Evolutionary conservation across 768 basidiomycete species (phyloP), one percentile per base, ranked within the genome.

Genomic region (Podaxis pistillaris): DNA sequence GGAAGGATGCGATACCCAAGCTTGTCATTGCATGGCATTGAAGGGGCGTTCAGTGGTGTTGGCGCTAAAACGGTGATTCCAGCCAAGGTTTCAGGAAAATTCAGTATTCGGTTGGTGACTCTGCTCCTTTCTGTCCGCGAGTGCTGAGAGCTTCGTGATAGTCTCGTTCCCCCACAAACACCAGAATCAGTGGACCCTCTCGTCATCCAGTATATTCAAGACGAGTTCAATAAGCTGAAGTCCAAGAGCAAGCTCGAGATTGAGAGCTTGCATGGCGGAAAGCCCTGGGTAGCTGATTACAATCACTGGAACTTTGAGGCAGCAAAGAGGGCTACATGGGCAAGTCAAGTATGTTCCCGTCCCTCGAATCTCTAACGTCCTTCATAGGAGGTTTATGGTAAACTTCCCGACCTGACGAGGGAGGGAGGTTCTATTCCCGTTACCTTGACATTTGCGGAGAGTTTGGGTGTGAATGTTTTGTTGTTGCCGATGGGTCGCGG

Each of bases 361-460:
- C 26, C 24, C 3, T 26, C 3, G 33, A 19, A 2, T 11, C 36
- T 55, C 46, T 47, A 50, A 56, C 17, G 15, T 13, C 30, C 52
- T 44, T 30, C 17, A 36, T 50, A 83, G 81, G 73, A 72, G n/a
- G 70, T 95, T 8, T 95, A 93, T 76, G 79, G 84, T 51, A 81
- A 82, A 70, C 83, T 85, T 4, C 94, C 94, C 0, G 92, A 96
- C 71, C 78, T 89, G 63, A 94, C 90, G 1, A 86, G 94, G 46
- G 94, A 96, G 73, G 94, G 94, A n/a, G 96, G 96, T 4, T 93
- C 93, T 5, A 96, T 96, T 65, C 95, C 95, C 0, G 92, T 96
- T 33, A 96, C 94, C 3, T 81, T 98, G 62, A 96, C 94, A 1
- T 96, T 98, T 72, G 93, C 95, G 9, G 93, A 97, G 71, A 85